A percentile compares a stretch with the other conserved stretches of the same genome.
Conservation (phyloP, 1,139 yeast species). For the Sugiyamaella sp. region DNA sequence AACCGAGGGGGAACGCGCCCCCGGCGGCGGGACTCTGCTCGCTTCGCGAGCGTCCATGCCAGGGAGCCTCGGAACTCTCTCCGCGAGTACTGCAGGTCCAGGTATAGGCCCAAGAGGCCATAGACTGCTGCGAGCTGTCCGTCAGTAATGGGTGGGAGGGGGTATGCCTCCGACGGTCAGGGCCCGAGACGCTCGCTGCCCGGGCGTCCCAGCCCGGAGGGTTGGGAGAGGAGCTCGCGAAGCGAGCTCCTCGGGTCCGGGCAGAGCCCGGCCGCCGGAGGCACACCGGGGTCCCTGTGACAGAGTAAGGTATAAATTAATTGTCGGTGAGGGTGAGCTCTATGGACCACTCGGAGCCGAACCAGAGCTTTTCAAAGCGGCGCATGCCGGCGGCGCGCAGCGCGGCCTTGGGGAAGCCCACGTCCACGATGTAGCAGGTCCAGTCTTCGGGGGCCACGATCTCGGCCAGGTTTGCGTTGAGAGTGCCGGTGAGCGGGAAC, state of each 20-base stretch:
- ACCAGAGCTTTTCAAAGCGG: slow-evolving; percentile 51
- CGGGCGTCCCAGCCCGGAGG: too few species aligned
- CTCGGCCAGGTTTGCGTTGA: slow-evolving; percentile 58
- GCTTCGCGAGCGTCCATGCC: not conserved
- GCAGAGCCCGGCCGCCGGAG: slow-evolving; percentile 15
- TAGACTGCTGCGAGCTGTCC: too few species aligned
- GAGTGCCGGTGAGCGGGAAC: slow-evolving; percentile 67
- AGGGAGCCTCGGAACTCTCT: too few species aligned
- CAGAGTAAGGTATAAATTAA: slow-evolving; percentile 18
- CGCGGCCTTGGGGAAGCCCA: slow-evolving; percentile 61
- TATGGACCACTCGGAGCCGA: slow-evolving; percentile 44
- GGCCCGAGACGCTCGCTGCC: too few species aligned
- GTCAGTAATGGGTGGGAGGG: too few species aligned
- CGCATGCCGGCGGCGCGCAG: slow-evolving; percentile 48
- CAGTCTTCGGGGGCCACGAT: slow-evolving; percentile 49
- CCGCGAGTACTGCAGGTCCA: too few species aligned
- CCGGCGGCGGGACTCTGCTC: not conserved
- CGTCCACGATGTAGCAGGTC: slow-evolving; percentile 67
- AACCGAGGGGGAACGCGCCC: not conserved
- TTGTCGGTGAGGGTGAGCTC: slow-evolving; percentile 28
- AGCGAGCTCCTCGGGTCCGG: slow-evolving; percentile 12
- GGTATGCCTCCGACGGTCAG: too few species aligned
- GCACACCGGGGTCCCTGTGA: slow-evolving; percentile 17
- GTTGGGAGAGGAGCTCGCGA: too few species aligned
- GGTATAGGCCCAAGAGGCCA: too few species aligned